Evolutionary conservation across 169 alveolate species (phyloP).

Genomic region (Eimeria brunetti): DNA sequence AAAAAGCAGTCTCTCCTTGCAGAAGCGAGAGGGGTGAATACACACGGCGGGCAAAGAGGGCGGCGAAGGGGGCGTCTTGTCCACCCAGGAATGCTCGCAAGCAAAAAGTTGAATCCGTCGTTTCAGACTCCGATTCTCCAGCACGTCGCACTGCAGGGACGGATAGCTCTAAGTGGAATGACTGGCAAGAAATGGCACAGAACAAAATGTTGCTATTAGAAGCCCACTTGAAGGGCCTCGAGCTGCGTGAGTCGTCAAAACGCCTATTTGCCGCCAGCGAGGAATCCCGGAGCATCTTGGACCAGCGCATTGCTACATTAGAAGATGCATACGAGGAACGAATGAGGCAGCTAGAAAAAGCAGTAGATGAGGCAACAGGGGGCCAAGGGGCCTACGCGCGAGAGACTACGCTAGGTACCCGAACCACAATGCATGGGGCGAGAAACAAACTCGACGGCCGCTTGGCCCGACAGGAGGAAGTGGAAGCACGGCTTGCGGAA

Average conservation of each 20-base stretch:
- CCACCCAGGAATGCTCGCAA: background rate
- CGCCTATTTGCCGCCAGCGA: conserved; percentile 8
- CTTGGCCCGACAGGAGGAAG: conserved; percentile 2
- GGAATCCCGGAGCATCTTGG: background rate
- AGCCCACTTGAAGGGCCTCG: conserved; percentile 50
- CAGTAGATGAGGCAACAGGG: conserved; percentile 38
- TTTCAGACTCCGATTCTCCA: conserved; percentile 14
- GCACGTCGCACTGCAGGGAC: background rate
- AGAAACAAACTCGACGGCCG: background rate
- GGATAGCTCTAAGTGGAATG: background rate
- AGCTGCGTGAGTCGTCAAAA: conserved; percentile 40
- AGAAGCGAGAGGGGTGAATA: background rate
- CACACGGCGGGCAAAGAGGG: conserved; percentile 2
- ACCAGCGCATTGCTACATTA: conserved; percentile 41
- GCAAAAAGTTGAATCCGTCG: background rate
- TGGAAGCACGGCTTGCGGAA: conserved; percentile 13
- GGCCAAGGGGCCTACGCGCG: background rate
- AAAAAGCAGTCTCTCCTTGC: background rate
- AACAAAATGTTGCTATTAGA: conserved; percentile 8
- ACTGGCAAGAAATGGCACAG: conserved; percentile 16
- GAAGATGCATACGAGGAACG: conserved; percentile 16
- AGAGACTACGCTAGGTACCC: background rate
- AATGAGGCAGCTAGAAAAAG: conserved; percentile 33
- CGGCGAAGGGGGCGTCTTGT: background rate
- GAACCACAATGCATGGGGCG: background rate